Base-by-base conservation (phyloP, 2,329 filamentous ascomycete genomes). In the Fusarium drepaniforme region DNA sequence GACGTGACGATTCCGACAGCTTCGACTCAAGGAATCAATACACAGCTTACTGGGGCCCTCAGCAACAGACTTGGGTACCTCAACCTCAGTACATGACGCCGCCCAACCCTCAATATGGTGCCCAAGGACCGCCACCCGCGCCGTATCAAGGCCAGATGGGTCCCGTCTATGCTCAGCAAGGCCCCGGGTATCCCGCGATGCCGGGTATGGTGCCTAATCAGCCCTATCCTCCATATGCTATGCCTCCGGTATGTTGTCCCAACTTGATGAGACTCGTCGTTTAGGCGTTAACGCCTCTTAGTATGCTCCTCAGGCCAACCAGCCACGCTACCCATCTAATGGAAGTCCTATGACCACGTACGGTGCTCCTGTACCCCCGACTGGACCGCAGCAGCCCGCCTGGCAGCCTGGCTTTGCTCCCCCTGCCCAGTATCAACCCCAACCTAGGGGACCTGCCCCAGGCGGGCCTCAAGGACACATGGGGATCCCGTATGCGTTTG, bases 21-120 rank as follows among this genome's bases (percentile, higher is more conserved):
- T 93, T 93, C 71, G 91, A 93, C 77, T 90, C 90, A 13, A 86
- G 91, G 64, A 90, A 90, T 67, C 91, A 93, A 68, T 96, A 94
- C 81, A 90, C 91, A n/a, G 87, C 90, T 5, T 93, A 90, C 79
- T 93, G 91, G 81, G 87, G 88, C 25, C 85, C 86, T 73, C 88
- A 90, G 70, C 89, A 90, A 71, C 89, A 91, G 75, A 88, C 88
- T 6, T 92, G 91, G 90, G 85, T 88, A 13, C 82, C 88, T 21
- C 81, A 86, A 57, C 85, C 88, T 28, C 89, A 90, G 72, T 92
- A 89, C 77, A 82, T 86, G 23, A 83, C 88, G 42, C 83, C 86
- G 33, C 82, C 82, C 28, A 84, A 83, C 59, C 79, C 82, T 51
- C 85, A 85, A 65, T 89, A 82, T 66, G 71, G 66, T 62, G 81